Evolutionary conservation across 345 rosid species (phyloP).

Genomic region (Carallia pectinifolia): DNA sequence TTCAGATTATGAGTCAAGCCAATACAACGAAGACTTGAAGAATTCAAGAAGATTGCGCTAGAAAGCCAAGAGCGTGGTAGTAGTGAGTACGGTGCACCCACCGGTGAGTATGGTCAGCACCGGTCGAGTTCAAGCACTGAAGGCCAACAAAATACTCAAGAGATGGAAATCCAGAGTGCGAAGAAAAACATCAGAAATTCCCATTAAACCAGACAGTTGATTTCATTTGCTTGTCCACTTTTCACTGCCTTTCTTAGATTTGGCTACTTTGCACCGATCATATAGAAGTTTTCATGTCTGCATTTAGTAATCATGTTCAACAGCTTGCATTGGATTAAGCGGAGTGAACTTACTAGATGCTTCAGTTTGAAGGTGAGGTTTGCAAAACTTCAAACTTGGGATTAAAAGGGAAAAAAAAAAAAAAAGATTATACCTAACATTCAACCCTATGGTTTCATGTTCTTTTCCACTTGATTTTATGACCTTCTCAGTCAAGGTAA

Average conservation of each 20-base stretch:
- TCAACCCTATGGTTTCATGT: too few species aligned
- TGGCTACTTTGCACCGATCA: too few species aligned
- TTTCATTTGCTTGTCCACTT: not conserved
- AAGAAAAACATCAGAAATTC: conserved; percentile 6
- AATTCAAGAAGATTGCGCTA: conserved; percentile 23
- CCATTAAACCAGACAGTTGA: conserved; percentile 2
- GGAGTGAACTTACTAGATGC: not conserved
- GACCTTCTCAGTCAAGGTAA: too few species aligned
- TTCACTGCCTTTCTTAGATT: not conserved
- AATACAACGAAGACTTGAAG: conserved; percentile 24
- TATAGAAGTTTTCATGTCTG: too few species aligned
- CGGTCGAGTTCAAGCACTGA: conserved; percentile 13
- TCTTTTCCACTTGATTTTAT: not conserved
- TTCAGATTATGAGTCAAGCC: conserved; percentile 9
- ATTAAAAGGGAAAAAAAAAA: too few species aligned
- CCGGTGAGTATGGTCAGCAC: conserved; percentile 11
- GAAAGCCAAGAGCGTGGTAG: conserved; percentile 18
- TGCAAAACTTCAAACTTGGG: not conserved
- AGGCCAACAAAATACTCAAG: conserved; percentile 14
- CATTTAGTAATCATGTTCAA: too few species aligned
- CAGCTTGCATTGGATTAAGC: too few species aligned
- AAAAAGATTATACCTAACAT: too few species aligned
- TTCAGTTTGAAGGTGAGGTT: conserved; percentile 2
- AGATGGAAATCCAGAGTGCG: conserved; percentile 11
- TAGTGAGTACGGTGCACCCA: conserved; percentile 11